A percentile compares a stretch with the other conserved stretches of the same genome.
Conservation (phyloP, 1,139 yeast genomes). For the Protomyces gravidus region DNA sequence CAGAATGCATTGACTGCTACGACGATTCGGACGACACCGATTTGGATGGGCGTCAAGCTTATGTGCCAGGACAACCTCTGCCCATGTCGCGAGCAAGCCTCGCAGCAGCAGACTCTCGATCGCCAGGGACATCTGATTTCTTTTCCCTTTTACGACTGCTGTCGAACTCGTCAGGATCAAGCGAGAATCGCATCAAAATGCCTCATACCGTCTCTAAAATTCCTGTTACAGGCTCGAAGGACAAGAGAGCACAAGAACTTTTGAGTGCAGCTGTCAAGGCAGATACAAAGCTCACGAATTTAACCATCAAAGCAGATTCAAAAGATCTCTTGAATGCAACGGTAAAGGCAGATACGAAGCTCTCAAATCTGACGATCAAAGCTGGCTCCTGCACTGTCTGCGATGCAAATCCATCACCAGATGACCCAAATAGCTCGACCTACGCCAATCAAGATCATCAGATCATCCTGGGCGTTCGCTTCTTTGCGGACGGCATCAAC, state of each 20-base stretch:
- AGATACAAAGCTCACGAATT: no score
- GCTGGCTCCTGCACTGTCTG: neutral
- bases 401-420: neutral
- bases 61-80: neutral
- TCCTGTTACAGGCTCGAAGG: neutral
- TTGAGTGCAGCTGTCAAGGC: no score
- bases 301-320: no score
- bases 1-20: slow-evolving; percentile 16
- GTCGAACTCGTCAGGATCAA: neutral
- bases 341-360: neutral
- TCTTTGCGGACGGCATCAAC: neutral
- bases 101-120: neutral
- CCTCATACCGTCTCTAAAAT: neutral
- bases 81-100: neutral
- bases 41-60: neutral
- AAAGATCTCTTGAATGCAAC: neutral
- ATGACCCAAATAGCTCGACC: neutral
- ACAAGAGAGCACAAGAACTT: no score
- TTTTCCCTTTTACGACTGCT: no score
- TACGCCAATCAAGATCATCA: neutral
- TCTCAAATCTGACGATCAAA: neutral
- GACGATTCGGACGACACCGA: neutral
- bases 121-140: neutral
- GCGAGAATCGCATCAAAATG: no score
- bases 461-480: neutral